Conservation (phyloP, 768 basidiomycete species). For the Phaeotremella fagi region DNA sequence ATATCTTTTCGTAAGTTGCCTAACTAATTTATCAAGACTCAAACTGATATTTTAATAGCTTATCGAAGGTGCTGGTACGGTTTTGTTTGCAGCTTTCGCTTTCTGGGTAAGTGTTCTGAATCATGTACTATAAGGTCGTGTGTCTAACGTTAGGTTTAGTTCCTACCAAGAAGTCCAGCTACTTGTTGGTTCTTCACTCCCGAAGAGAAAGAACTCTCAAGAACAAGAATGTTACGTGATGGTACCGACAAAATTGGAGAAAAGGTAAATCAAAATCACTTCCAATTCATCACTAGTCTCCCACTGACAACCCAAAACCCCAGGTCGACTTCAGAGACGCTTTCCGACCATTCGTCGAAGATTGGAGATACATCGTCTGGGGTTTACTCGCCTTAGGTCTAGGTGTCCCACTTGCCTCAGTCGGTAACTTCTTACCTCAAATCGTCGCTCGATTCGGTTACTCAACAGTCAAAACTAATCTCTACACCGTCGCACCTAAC, state of each 20-base stretch:
- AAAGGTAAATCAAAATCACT: conserved; percentile 11
- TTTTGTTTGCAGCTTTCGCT: conserved; percentile 52
- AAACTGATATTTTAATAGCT: neutral
- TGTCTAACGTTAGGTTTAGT: no score
- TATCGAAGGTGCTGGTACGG: conserved; percentile 50
- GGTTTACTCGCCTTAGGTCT: conserved; percentile 16
- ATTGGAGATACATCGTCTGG: conserved; percentile 21
- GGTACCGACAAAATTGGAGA: conserved; percentile 54
- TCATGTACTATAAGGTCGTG: no score
- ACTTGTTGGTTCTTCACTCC: conserved; percentile 5
- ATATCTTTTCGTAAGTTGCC: conserved; percentile 53
- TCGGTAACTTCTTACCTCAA: conserved; percentile 57
- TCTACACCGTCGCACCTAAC: conserved; percentile 57
- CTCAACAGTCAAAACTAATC: conserved; percentile 55
- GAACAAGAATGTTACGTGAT: conserved; percentile 51
- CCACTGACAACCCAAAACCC: neutral
- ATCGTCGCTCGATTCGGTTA: conserved; percentile 54
- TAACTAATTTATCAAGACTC: conserved; percentile 10
- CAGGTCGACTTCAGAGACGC: conserved; percentile 5
- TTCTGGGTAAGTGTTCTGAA: conserved; percentile 55
- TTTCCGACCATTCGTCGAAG: conserved; percentile 13
- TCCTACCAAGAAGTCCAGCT: conserved; percentile 7
- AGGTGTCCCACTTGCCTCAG: conserved; percentile 55
- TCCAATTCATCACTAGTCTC: neutral
- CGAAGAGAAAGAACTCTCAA: conserved; percentile 13